These are phyloP conservation scores for Amanita subjunquillea DNA, from an alignment of 768 basidiomycete genomes.

Conservation along the genomic window DNA sequence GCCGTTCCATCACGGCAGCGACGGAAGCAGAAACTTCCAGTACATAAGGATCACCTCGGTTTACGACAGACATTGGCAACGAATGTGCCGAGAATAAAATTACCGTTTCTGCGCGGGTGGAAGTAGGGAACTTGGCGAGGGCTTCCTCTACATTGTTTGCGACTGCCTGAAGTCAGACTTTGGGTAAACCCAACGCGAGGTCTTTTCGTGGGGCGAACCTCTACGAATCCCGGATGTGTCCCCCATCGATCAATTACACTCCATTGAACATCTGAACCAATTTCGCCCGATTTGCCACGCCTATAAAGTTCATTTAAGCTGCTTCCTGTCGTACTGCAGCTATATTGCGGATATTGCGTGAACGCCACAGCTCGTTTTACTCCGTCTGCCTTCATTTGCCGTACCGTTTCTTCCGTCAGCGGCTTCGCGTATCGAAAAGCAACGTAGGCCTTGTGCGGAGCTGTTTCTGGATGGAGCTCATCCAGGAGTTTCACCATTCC, in stretches of 20 bases:
- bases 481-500: conserved; percentile 87
- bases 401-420: conserved; percentile 73
- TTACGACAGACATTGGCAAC: conserved; percentile 94
- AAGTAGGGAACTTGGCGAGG: conserved; percentile 66
- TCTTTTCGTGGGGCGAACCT: conserved; percentile 35
- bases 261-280: conserved; percentile 68
- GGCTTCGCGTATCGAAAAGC: conserved; percentile 93
- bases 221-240: conserved; percentile 87
- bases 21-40: conserved; percentile 94
- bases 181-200: not conserved
- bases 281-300: conserved; percentile 47
- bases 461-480: conserved; percentile 86
- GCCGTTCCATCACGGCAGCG: conserved; percentile 82
- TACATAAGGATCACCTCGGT: conserved; percentile 96
- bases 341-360: conserved; percentile 98
- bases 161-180: conserved; percentile 51
- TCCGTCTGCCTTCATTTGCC: conserved; percentile 81
- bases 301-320: conserved; percentile 89
- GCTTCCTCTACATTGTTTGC: conserved; percentile 82
- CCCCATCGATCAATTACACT: conserved; percentile 99
- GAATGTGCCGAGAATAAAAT: conserved; percentile 97
- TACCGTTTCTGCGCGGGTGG: conserved; percentile 63
- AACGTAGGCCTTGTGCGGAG: conserved; percentile 93
- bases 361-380: conserved; percentile 91
- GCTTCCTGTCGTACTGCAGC: conserved; percentile 96